Conservation (phyloP, 2,329 filamentous ascomycete genomes). For the Pseudogymnoascus sp. region DNA sequence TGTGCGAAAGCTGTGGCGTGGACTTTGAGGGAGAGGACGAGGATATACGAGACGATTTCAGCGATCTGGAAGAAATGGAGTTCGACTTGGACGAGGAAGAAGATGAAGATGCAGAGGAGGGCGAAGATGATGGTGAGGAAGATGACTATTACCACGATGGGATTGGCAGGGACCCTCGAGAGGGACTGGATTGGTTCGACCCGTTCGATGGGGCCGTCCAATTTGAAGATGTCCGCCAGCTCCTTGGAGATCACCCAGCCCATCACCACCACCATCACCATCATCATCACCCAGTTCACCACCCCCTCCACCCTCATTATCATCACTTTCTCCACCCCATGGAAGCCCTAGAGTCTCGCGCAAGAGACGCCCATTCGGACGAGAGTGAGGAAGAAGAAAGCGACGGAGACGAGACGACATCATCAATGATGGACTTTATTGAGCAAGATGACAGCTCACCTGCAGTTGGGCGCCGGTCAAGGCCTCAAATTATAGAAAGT, state of each 20-base stretch:
- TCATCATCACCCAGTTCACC: conserved; percentile 1
- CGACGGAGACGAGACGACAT: conserved; percentile 12
- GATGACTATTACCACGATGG: conserved; percentile 7
- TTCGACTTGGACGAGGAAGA: conserved; percentile 28
- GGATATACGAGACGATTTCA: conserved; percentile 35
- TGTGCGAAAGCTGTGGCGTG: conserved; percentile 47
- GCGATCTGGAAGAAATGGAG: conserved; percentile 35
- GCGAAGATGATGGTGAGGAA: neutral
- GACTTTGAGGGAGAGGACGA: conserved; percentile 36
- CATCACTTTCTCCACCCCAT: neutral
- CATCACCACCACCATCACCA: conserved; percentile 15
- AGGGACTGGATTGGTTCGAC: neutral
- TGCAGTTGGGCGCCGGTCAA: conserved; percentile 2
- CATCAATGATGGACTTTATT: conserved; percentile 16
- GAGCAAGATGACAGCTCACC: neutral
- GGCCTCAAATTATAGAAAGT: conserved; percentile 10
- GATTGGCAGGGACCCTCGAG: neutral
- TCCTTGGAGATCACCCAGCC: neutral
- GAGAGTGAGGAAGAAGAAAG: conserved; percentile 6
- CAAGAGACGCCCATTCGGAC: conserved; percentile 18
- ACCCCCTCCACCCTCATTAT: conserved; percentile 12
- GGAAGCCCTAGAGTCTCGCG: neutral
- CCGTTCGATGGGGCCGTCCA: neutral
- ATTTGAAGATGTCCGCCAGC: neutral
- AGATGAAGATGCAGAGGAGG: conserved; percentile 18